phyloP scores from a whole-genome alignment of 768 basidiomycete species.

The Pholiota molesta region DNA sequence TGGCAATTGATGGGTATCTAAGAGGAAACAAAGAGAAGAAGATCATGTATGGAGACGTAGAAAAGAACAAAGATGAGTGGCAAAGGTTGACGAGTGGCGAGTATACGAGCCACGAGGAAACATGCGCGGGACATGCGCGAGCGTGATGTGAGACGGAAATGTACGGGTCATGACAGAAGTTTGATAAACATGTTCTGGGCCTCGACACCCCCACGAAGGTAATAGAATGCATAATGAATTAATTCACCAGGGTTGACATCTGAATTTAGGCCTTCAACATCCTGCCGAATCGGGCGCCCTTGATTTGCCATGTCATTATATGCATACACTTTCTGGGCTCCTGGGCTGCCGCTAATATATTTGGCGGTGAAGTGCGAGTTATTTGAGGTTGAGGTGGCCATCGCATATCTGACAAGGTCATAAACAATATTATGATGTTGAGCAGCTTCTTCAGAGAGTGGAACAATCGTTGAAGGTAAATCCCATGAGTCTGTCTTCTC shows the following conservation, averaged over 20 bases:
- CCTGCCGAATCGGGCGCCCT: background rate
- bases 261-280: background rate
- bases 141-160: too few relatives aligned
- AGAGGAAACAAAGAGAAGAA: too few relatives aligned
- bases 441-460: background rate
- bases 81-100: too few relatives aligned
- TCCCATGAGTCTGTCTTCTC: too few relatives aligned
- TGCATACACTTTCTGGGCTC: background rate
- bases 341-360: background rate
- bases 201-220: background rate
- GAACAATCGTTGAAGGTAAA: background rate
- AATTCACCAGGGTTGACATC: background rate
- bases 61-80: too few relatives aligned
- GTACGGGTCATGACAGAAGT: background rate
- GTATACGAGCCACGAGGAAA: too few relatives aligned
- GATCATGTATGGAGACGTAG: too few relatives aligned
- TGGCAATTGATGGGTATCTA: too few relatives aligned
- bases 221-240: background rate
- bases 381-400: background rate
- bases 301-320: background rate
- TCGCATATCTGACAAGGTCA: background rate
- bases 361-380: background rate
- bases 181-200: background rate
- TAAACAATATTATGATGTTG: background rate
- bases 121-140: too few relatives aligned